These are phyloP conservation scores for Yamadazyma kanchanaburiensis DNA, from an alignment of 1,139 yeast genomes.

Conservation along the genomic window DNA sequence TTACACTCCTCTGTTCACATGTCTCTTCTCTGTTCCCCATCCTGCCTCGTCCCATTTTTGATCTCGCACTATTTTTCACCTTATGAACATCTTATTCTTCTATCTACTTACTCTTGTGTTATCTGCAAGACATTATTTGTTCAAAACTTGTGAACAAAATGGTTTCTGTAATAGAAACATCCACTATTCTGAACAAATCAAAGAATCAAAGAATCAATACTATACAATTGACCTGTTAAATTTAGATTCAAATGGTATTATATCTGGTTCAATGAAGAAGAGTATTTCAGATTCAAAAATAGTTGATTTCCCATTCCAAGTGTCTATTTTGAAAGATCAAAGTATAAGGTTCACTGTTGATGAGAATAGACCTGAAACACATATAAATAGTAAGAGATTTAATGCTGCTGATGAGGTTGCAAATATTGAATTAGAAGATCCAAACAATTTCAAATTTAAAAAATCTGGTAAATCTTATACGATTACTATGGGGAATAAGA, in stretches of 20 bases:
- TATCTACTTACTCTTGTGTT: slow-evolving; percentile 2
- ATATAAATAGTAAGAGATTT: slow-evolving; percentile 39
- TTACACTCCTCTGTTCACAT: too few species aligned
- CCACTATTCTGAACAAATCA: slow-evolving; percentile 47
- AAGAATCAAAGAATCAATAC: slow-evolving; percentile 12
- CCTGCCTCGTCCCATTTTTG: too few species aligned
- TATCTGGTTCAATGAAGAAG: slow-evolving; percentile 47
- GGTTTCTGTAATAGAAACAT: slow-evolving; percentile 87
- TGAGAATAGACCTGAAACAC: slow-evolving; percentile 37
- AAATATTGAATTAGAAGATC: background rate
- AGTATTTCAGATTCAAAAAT: slow-evolving; percentile 19
- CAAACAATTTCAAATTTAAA: slow-evolving; percentile 1
- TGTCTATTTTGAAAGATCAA: slow-evolving; percentile 53
- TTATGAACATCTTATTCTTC: slow-evolving; percentile 1
- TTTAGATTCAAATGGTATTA: slow-evolving; percentile 21
- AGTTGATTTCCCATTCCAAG: slow-evolving; percentile 50
- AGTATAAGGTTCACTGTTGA: slow-evolving; percentile 61
- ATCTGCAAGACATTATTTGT: slow-evolving; percentile 67
- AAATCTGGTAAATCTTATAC: background rate
- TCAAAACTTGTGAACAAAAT: slow-evolving; percentile 76
- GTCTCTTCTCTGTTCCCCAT: too few species aligned
- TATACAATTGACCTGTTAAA: slow-evolving; percentile 47
- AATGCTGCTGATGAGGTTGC: slow-evolving; percentile 39
- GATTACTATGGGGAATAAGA: slow-evolving; percentile 1
- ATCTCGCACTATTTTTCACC: background rate